Conservation (phyloP, 345 rosid species). For the Eucalyptus tenuipes region DNA sequence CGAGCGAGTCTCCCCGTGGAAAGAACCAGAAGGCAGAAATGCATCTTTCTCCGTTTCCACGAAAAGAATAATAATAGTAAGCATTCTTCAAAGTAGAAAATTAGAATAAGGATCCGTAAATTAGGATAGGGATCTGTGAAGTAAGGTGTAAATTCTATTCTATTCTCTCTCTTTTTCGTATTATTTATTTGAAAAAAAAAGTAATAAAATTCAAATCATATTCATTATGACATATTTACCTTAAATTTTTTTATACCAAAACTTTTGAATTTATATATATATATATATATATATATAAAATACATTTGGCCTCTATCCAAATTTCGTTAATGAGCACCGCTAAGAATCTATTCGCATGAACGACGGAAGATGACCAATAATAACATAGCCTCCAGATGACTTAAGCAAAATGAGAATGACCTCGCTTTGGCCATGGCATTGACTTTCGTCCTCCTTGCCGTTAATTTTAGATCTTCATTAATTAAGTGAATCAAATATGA, state of each 20-base stretch:
- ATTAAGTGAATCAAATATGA: neutral
- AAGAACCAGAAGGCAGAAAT: neutral
- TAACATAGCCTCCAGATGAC: accelerated
- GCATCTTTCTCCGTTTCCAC: neutral
- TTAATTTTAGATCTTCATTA: neutral
- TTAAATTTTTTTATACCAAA: too few species aligned
- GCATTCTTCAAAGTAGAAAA: neutral
- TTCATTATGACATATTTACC: accelerated
- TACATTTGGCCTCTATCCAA: accelerated
- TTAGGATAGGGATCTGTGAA: neutral
- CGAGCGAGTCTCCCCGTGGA: neutral
- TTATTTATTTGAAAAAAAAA: neutral
- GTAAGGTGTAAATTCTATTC: neutral
- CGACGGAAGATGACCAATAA: accelerated
- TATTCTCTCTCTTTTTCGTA: accelerated
- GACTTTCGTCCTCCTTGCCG: accelerated
- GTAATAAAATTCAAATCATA: too few species aligned
- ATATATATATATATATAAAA: too few species aligned
- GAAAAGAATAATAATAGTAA: neutral
- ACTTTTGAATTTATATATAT: too few species aligned
- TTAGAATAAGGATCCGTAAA: neutral
- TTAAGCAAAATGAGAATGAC: too few species aligned
- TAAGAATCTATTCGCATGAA: accelerated
- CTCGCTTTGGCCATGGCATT: accelerated
- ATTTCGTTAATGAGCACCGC: accelerated